Percentiles rank a stretch among this genome's conserved stretches.
These are phyloP conservation scores for Pisolithus tinctorius DNA, from an alignment of 768 basidiomycete species.

Conservation along the genomic window DNA sequence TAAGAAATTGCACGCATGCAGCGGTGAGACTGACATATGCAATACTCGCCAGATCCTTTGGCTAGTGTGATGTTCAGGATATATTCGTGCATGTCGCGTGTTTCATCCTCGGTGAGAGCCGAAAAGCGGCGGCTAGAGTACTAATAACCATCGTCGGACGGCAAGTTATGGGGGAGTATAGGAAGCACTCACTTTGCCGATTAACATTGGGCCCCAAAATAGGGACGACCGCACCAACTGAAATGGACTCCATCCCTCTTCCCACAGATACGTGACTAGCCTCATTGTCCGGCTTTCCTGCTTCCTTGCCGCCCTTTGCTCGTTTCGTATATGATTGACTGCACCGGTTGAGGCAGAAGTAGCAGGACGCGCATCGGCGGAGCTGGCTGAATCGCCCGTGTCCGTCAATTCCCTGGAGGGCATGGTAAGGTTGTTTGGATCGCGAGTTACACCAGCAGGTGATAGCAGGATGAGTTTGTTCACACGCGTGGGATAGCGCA, in stretches of 20 bases:
- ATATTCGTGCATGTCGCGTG: constrained; percentile 85
- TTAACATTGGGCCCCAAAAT: constrained; percentile 86
- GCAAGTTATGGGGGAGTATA: background rate
- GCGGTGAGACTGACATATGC: constrained; percentile 54
- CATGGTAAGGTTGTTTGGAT: constrained; percentile 51
- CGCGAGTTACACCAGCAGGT: constrained; percentile 86
- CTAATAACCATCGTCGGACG: constrained; percentile 23
- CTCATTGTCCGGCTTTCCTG: constrained; percentile 46
- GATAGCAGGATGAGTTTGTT: constrained; percentile 80
- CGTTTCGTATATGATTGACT: constrained; percentile 44
- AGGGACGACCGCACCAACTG: constrained; percentile 72
- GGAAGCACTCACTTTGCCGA: constrained; percentile 56
- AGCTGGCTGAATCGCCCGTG: constrained; percentile 17
- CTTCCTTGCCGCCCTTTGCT: constrained; percentile 47
- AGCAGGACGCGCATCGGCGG: constrained; percentile 27
- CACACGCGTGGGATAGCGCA: constrained; percentile 79
- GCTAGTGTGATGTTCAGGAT: constrained; percentile 87
- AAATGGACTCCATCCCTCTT: constrained; percentile 91
- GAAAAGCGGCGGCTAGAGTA: constrained; percentile 83
- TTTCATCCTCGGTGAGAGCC: constrained; percentile 72
- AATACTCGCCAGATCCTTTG: constrained; percentile 92
- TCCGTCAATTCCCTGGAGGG: constrained; percentile 52
- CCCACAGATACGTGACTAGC: constrained; percentile 77
- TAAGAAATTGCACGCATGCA: background rate
- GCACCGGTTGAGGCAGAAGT: constrained; percentile 42